Evolutionary conservation across 2,329 filamentous ascomycete genomes (phyloP).

Genomic region (Colletotrichum abscissum): DNA sequence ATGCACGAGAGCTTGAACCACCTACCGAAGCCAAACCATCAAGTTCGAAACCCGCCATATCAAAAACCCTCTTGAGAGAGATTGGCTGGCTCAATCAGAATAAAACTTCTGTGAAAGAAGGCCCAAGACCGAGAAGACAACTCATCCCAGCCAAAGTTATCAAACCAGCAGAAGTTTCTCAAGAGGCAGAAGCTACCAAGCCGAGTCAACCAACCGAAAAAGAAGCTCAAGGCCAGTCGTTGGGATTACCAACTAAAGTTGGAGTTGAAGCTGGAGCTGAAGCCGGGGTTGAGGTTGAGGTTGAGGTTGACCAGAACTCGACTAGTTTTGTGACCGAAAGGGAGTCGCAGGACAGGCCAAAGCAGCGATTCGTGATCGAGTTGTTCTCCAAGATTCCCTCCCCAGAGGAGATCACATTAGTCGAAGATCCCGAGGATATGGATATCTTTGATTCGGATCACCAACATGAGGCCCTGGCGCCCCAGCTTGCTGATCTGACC

Average conservation of each 20-base stretch:
- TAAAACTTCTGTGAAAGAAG: background rate
- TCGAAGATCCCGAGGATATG: conserved; percentile 18
- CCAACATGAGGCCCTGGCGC: background rate
- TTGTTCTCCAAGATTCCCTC: conserved; percentile 2
- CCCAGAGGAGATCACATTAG: conserved; percentile 5
- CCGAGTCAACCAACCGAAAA: background rate
- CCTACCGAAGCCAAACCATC: background rate
- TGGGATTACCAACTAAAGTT: background rate
- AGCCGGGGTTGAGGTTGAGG: too few species aligned
- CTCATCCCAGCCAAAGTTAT: background rate
- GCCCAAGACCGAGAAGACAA: background rate
- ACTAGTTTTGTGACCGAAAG: background rate
- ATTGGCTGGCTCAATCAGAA: background rate
- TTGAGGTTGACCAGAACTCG: background rate
- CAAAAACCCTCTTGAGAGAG: background rate
- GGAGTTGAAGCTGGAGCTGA: background rate
- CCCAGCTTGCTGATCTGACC: background rate
- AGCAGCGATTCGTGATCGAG: conserved; percentile 15
- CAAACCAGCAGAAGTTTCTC: background rate
- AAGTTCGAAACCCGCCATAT: background rate
- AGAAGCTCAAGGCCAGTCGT: background rate
- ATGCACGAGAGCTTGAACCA: too few species aligned
- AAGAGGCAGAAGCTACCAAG: background rate
- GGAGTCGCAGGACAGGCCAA: background rate
- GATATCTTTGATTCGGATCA: background rate